Evolutionary conservation across 768 basidiomycete genomes (phyloP), one percentile per base, ranked within the genome.

Genomic region (Pleurotus ostreatus): DNA sequence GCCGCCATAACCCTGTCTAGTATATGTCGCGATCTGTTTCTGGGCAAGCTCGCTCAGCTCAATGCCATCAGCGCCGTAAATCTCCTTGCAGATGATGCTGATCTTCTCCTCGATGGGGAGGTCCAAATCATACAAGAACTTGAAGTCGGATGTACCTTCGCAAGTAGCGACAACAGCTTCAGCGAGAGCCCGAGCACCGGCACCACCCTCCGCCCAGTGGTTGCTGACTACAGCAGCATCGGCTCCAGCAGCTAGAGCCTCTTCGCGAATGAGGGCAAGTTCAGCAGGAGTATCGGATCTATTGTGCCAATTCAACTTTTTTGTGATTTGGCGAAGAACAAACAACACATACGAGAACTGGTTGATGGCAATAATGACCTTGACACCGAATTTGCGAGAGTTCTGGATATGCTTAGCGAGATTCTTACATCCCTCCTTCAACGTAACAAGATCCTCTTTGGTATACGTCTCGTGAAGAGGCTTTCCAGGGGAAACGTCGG

Each of bases 131-230:
- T 98, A 98, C 54, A 98, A 83, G 84, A 93, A 95, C 70, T 88
- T 89, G 82, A 99, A 99, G 59, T 79, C 69, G 0, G 92, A 92
- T 57, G 83, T 77, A 58, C 82, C 84, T 67, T 94, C 87, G 72
- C 95, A 98, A 23, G 88, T 85, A 15, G 80, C 75, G 63, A 99
- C 79, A 62, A 98, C 86, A n/a, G 95, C 92, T 66, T 98, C 86
- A 13, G 96, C 96, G 59, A 99, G 84, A 25, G 84, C 85, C 57
- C 85, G 80, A 46, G 96, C 96, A 54, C 97, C 96, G 40, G 83
- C 83, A 46, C 96, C 96, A 64, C 96, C 97, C 64, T 93, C 79
- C 16, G 95, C 96, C 96, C 97, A 99, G 76, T 98, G 97, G 75
- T 89, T 96, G 72, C 90, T 93, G 60, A 97, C 87, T 2, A 98